Percentiles rank a stretch among this genome's conserved stretches.
phyloP scores from a whole-genome alignment of 768 basidiomycete species.

The Cyclocybe aegerita region DNA sequence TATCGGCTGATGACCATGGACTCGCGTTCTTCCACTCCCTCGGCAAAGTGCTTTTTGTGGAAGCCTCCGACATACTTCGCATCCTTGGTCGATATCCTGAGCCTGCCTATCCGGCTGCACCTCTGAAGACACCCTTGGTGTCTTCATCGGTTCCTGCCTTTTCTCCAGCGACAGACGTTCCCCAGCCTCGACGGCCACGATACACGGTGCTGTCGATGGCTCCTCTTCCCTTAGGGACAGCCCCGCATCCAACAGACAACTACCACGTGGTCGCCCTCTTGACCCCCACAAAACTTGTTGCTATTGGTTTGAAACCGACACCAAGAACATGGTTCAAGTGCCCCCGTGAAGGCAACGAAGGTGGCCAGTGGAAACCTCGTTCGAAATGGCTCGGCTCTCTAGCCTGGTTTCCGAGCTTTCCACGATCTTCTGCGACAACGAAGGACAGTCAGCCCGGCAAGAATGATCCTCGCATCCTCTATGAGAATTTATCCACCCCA shows the following conservation, averaged over 20 bases:
- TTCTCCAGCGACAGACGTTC: constrained; percentile 23
- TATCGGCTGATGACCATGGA: constrained; percentile 87
- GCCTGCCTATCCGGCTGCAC: constrained; percentile 7
- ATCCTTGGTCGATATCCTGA: constrained; percentile 91
- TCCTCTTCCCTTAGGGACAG: constrained; percentile 78
- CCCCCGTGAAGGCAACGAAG: constrained; percentile 52
- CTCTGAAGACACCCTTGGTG: constrained; percentile 6
- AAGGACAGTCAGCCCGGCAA: constrained; percentile 16
- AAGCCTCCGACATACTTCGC: constrained; percentile 90
- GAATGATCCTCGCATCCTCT: constrained; percentile 1
- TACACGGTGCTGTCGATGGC: constrained; percentile 77
- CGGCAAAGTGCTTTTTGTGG: constrained; percentile 92
- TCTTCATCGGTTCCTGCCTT: constrained; percentile 9
- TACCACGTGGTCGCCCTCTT: constrained; percentile 84
- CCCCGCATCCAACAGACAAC: constrained; percentile 70
- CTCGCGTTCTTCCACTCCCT: constrained; percentile 94
- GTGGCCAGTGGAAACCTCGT: constrained; percentile 36
- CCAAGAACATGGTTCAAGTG: constrained; percentile 92
- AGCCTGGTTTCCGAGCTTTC: constrained; percentile 80
- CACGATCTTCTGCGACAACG: constrained; percentile 16
- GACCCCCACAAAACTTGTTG: constrained; percentile 87
- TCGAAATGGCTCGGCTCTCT: constrained; percentile 62
- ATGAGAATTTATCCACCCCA: constrained; percentile 44
- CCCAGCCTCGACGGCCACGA: constrained; percentile 47
- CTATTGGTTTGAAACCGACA: constrained; percentile 89